A percentile compares a stretch with the other conserved stretches of the same genome.
Conservation (phyloP, 768 basidiomycete species). For the Strobilomyces confusus region DNA sequence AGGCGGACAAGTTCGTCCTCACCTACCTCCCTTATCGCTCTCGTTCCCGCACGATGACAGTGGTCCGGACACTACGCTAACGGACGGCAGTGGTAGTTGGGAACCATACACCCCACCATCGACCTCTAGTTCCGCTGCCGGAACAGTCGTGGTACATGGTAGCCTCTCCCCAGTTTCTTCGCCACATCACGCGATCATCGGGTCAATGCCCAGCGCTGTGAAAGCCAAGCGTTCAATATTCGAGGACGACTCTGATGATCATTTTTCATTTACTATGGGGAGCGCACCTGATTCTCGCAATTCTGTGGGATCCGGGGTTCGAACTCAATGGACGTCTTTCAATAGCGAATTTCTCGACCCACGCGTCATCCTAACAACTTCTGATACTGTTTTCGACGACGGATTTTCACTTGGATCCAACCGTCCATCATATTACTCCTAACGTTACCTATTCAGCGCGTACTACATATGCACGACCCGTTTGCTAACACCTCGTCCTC, state of each 20-base stretch:
- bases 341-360: conserved; percentile 26
- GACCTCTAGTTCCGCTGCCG: conserved; percentile 48
- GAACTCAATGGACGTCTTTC: conserved; percentile 31
- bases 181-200: conserved; percentile 13
- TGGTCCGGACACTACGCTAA: conserved; percentile 48
- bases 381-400: conserved; percentile 32
- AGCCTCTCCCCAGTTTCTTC: conserved; percentile 30
- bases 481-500: background rate
- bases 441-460: background rate
- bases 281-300: conserved; percentile 11
- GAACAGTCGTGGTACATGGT: conserved; percentile 42
- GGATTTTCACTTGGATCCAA: conserved; percentile 44
- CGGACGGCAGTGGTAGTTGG: conserved; percentile 51
- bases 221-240: conserved; percentile 39
- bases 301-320: conserved; percentile 11
- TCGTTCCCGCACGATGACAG: conserved; percentile 45
- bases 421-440: conserved; percentile 34
- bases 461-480: background rate
- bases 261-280: conserved; percentile 44
- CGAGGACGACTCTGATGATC: conserved; percentile 46
- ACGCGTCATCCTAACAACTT: conserved; percentile 30
- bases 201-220: conserved; percentile 39
- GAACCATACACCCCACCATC: conserved; percentile 61
- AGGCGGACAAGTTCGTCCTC: conserved; percentile 40
- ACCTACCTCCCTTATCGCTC: conserved; percentile 42